Base-by-base conservation (phyloP, 768 basidiomycete species). In the Cystobasidium ongulense region DNA sequence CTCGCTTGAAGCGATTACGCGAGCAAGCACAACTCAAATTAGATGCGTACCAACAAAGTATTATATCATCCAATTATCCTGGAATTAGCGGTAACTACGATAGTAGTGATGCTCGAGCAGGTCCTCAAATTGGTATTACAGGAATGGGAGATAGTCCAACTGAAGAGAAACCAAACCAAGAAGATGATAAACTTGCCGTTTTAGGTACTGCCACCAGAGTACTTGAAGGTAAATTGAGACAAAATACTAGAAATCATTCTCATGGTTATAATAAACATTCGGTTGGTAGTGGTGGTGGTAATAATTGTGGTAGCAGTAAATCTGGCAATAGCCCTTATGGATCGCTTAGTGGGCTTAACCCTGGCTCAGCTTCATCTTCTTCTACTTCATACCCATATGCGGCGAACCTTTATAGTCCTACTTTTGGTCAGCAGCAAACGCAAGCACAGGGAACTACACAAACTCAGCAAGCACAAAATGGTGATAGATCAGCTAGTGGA, bases 11-110 rank as follows among this genome's bases (percentile, higher is more conserved):
- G 29, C 52, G 54, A 15, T 54, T 71, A 13, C 50, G 68, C 25
- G 68, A 71, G 33, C 68, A 71, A 59, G 68, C 68, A 21, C 68
- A 57, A 27, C 29, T 33, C 53, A 71, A 71, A 43, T 36, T 71
- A 17, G 68, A 71, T 27, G 23, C 50, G 1, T 71, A 57, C 25
- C 68, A 71, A 29, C 29, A 38, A 21, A 64, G 63, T 64, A 25
- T 46, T 35, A 64, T 46, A 7, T 64, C 41, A 2, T 64, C 41
- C 7, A 46, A 64, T 23, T 64, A 46, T 64, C 41, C 63, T 38
- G 63, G 13, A 25, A 64, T 64, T 13, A 38, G 31, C 36, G 57
- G 57, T 15, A 38, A 61, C 29, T 31, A 38, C 25, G 31, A 61
- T n/a, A 7, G 3, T 27, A 25, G 23, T 61, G 29, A 50, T 50